Percentiles rank a stretch among this genome's conserved stretches.
Conservation (phyloP, 768 basidiomycete genomes). For the Baorangia bicolor region DNA sequence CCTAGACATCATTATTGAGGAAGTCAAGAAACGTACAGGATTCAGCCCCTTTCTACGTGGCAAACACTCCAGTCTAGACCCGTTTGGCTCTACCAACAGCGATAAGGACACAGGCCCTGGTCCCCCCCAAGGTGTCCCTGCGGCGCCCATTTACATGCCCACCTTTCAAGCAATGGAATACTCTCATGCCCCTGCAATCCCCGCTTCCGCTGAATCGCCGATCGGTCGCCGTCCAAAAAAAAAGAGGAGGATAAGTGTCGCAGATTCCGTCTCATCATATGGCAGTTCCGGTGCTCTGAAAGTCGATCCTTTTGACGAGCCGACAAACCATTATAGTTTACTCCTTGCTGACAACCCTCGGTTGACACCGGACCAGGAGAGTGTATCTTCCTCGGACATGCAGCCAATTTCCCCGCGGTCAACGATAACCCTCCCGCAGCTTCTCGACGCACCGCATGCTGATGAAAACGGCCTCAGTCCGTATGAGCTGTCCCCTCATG, state of each 20-base stretch:
- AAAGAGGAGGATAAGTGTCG: conserved; percentile 36
- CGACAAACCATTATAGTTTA: conserved; percentile 17
- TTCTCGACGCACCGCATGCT: conserved; percentile 22
- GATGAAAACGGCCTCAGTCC: conserved; percentile 25
- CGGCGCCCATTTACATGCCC: conserved; percentile 40
- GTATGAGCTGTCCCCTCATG: conserved; percentile 28
- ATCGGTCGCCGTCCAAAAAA: conserved; percentile 31
- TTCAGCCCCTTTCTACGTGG: conserved; percentile 49
- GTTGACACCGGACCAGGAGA: conserved; percentile 34
- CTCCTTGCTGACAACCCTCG: conserved; percentile 29
- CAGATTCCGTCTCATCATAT: conserved; percentile 36
- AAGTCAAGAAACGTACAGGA: conserved; percentile 48
- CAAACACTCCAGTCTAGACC: conserved; percentile 50
- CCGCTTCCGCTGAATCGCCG: conserved; percentile 31
- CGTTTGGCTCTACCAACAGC: conserved; percentile 42
- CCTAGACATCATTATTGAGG: conserved; percentile 48
- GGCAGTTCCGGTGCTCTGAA: conserved; percentile 28
- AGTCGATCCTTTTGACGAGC: conserved; percentile 26
- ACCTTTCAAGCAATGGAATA: conserved; percentile 42
- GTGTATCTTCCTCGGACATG: conserved; percentile 34
- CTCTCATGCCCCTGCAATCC: conserved; percentile 33
- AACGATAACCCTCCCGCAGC: conserved; percentile 30
- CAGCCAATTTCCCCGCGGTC: conserved; percentile 32
- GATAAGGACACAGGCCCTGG: conserved; percentile 36
- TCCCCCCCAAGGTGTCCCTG: conserved; percentile 19